These are phyloP conservation scores for Saccharomycopsis fodiens DNA, from an alignment of 805 yeast genomes.

Conservation along the genomic window DNA sequence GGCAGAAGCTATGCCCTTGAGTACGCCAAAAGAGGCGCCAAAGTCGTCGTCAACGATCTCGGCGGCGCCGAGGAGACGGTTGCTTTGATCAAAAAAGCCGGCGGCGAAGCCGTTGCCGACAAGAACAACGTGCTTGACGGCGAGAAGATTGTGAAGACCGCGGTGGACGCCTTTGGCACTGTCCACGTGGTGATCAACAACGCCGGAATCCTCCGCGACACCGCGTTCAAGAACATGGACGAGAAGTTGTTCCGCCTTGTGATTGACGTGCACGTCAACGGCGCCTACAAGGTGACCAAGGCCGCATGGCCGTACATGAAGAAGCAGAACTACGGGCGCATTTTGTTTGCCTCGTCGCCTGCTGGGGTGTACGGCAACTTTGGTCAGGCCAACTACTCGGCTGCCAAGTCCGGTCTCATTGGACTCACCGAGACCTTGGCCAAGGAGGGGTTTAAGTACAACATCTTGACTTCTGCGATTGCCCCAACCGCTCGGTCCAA, in stretches of 20 bases:
- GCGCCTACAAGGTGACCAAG: constrained; percentile 75
- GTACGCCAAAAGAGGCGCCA: constrained; percentile 86
- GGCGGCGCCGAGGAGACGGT: constrained; percentile 94
- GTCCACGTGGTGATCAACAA: constrained; percentile 87
- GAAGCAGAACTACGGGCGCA: constrained; percentile 80
- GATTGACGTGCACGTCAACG: constrained; percentile 80
- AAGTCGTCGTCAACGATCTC: constrained; percentile 89
- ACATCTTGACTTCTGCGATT: constrained; percentile 77
- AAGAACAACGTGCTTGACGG: constrained; percentile 82
- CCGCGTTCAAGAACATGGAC: constrained; percentile 79
- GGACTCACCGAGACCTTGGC: constrained; percentile 94
- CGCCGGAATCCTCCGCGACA: constrained; percentile 91
- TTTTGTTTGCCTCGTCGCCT: constrained; percentile 91
- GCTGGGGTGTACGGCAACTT: constrained; percentile 96
- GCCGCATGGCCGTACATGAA: constrained; percentile 92
- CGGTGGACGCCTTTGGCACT: constrained; percentile 78
- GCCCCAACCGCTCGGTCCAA: constrained; percentile 94
- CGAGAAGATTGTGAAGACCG: constrained; percentile 76
- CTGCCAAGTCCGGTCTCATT: constrained; percentile 84
- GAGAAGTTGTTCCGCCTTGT: constrained; percentile 74
- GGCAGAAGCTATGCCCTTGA: constrained; percentile 85
- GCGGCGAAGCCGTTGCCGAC: constrained; percentile 89
- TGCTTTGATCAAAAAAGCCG: constrained; percentile 63
- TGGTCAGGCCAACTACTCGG: constrained; percentile 93
- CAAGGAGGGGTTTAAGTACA: constrained; percentile 82